Base-by-base conservation (phyloP, 345 rosid genomes). In the Eucalyptus regnans region DNA sequence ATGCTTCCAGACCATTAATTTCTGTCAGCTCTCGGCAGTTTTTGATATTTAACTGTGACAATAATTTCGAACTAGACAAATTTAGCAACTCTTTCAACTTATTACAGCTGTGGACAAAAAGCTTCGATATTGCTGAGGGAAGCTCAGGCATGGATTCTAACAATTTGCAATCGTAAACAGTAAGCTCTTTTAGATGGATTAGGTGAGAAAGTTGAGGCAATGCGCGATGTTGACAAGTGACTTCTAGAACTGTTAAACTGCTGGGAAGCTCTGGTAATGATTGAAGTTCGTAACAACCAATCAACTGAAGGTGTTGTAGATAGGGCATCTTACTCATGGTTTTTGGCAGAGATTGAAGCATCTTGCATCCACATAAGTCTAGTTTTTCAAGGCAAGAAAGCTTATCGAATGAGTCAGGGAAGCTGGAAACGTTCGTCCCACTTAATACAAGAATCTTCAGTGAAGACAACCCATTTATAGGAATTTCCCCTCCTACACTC, bases 91-190 rank as follows among this genome's bases (percentile, higher is more conserved):
- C 46, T 71, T 71, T 41, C 83, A 76, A 37, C 48, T 76, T 37
- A 76, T 8, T 4, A 76, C 83, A 76, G 1, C 48, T 0, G 8
- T 0, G 3, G 46, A 76, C 83, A 3, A 23, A 13, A 76, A 76
- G 83, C 83, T 37, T 76, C 2, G 23, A 37, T 37, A 37, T 9
- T 76, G 27, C 0, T 76, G 48, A 76, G 48, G 83, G 56, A 37
- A 76, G 83, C 27, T 76, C 5, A 18, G 83, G 48, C 46, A 76
- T 6, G 83, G 5, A 76, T 20, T 37, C 44, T 12, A 76, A 44
- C 27, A 10, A 37, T 10, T 4, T 12, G 83, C 83, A 76, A 76
- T 41, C 15, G 0, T 7, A 11, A 76, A 37, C 5, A 37, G 46
- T 37, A 23, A 76, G 48, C 4, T 76, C 83, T 37, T 37, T 37